Evolutionary conservation across 2,329 filamentous ascomycete genomes (phyloP).

Genomic region (Achaetomium macrosporum): DNA sequence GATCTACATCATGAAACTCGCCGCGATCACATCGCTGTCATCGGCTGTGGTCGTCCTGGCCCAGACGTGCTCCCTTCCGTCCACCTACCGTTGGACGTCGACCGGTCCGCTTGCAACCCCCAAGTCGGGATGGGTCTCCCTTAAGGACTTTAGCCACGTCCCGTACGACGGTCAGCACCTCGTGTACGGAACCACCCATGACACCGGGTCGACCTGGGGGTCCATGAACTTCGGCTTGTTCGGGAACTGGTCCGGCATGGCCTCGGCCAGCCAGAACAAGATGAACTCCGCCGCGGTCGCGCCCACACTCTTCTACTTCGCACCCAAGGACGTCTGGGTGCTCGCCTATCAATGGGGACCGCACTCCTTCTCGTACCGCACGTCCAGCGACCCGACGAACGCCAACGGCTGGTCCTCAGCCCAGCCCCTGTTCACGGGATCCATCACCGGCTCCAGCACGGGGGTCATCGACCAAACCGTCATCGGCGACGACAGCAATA

Average conservation of each 20-base stretch:
- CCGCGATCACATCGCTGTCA: too few species aligned
- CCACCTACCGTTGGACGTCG: constrained; percentile 51
- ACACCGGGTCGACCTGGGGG: constrained; percentile 43
- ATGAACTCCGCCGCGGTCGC: constrained; percentile 47
- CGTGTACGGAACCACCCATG: constrained; percentile 52
- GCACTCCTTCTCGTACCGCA: constrained; percentile 54
- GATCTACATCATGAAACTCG: too few species aligned
- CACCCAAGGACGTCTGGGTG: constrained; percentile 55
- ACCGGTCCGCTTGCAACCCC: constrained; percentile 46
- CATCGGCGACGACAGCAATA: constrained; percentile 54
- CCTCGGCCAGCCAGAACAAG: constrained; percentile 43
- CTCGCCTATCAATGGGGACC: constrained; percentile 59
- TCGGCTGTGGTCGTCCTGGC: background rate
- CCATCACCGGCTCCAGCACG: constrained; percentile 44
- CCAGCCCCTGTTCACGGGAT: constrained; percentile 51
- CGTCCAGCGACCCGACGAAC: constrained; percentile 51
- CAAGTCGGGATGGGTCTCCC: constrained; percentile 47
- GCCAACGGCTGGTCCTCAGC: constrained; percentile 50
- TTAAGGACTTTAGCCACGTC: constrained; percentile 58
- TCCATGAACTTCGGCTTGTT: constrained; percentile 55
- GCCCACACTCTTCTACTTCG: constrained; percentile 58
- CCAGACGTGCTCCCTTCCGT: constrained; percentile 53
- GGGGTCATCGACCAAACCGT: constrained; percentile 58
- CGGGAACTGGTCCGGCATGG: constrained; percentile 48
- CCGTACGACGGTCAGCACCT: constrained; percentile 52